These are phyloP conservation scores for Candida golubevii DNA, from an alignment of 805 yeast species.

Conservation along the genomic window DNA sequence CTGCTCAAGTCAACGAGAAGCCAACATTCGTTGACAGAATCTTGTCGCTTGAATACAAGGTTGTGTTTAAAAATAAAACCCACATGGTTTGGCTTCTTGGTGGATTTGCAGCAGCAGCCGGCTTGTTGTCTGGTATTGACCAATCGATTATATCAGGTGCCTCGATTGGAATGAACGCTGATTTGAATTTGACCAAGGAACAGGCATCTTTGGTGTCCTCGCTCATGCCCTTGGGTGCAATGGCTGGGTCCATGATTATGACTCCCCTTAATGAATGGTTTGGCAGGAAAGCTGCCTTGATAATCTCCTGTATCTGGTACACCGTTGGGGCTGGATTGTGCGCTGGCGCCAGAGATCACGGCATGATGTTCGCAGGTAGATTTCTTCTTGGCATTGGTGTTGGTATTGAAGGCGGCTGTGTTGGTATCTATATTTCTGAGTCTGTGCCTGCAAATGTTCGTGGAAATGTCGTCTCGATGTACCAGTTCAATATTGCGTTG, in stretches of 20 bases:
- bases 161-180: conserved; percentile 43
- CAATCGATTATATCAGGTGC: conserved; percentile 69
- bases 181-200: conserved; percentile 35
- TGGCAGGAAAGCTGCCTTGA: conserved; percentile 54
- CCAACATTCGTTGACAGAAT: conserved; percentile 37
- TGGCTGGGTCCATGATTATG: conserved; percentile 57
- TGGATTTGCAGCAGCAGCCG: conserved; percentile 57
- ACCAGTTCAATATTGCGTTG: conserved; percentile 60
- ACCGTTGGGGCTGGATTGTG: conserved; percentile 59
- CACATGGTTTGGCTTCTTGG: conserved; percentile 46
- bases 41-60: conserved; percentile 31
- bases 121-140: conserved; percentile 62
- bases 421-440: conserved; percentile 60
- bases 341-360: conserved; percentile 37
- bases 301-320: conserved; percentile 55
- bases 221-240: conserved; percentile 67
- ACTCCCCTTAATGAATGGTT: conserved; percentile 52
- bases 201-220: conserved; percentile 53
- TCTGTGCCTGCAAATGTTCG: conserved; percentile 54
- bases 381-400: conserved; percentile 59
- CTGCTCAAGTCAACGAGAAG: conserved; percentile 25
- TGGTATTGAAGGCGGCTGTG: conserved; percentile 64
- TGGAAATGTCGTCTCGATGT: conserved; percentile 58
- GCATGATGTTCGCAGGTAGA: conserved; percentile 48
- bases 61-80: conserved; percentile 42